These are phyloP conservation scores for Tubosaeta brunneosetosa DNA, from an alignment of 768 basidiomycete species.

Conservation along the genomic window DNA sequence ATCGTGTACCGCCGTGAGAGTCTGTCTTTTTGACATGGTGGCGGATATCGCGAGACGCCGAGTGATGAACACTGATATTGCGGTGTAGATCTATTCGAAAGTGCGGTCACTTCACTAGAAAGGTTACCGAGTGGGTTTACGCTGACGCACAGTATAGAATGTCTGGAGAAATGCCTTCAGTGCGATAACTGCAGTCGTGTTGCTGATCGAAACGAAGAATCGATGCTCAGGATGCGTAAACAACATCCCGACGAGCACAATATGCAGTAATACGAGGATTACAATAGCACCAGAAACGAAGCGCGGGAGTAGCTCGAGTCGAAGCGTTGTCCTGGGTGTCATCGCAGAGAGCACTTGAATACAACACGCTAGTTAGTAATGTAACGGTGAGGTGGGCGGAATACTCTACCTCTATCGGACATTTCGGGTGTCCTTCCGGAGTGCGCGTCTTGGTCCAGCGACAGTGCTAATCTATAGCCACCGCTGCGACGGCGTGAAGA, in stretches of 20 bases:
- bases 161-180: neutral
- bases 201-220: neutral
- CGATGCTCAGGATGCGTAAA: slow-evolving; percentile 4
- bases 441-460: too few species aligned
- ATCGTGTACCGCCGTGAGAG: slow-evolving; percentile 19
- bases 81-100: slow-evolving; percentile 16
- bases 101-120: too few species aligned
- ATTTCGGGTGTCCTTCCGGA: too few species aligned
- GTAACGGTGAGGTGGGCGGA: too few species aligned
- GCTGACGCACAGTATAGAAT: slow-evolving; percentile 2
- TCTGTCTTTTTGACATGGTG: slow-evolving; percentile 5
- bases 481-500: too few species aligned
- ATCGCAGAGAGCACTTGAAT: too few species aligned
- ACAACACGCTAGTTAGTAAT: too few species aligned
- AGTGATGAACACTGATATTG: slow-evolving; percentile 10
- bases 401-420: too few species aligned
- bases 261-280: neutral
- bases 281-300: neutral
- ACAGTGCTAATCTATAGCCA: too few species aligned
- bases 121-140: neutral
- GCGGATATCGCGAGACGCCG: slow-evolving; percentile 12
- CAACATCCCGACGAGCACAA: neutral
- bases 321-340: too few species aligned
- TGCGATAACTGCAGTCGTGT: neutral
- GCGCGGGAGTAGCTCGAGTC: too few species aligned